Base-by-base conservation (phyloP, 768 basidiomycete genomes). In the Phanerochaete sordida region DNA sequence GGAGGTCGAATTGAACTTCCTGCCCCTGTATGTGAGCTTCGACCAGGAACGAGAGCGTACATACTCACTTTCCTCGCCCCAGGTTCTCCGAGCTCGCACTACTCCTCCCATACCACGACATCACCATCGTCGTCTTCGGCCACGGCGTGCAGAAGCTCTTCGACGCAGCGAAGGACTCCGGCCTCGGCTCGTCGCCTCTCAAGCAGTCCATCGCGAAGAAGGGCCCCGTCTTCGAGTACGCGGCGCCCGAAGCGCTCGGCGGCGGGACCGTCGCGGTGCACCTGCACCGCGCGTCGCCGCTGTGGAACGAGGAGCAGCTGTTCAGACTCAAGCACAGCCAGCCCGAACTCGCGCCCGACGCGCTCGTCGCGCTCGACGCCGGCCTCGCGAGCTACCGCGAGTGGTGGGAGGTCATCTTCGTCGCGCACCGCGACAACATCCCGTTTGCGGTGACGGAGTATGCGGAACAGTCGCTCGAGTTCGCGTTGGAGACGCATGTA, bases 61-160 rank as follows among this genome's bases (percentile, higher is more conserved):
- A 50, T 19, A 12, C 1, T n/a, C 27, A 50, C 28, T 13, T 27
- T 28, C 13, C 26, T 19, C 24, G 13, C 23, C 28, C 55, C 59
- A 79, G 81, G 33, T 81, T 79, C 62, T 75, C 76, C 16, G 80
- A 82, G 63, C 65, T 81, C 37, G 81, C 78, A 5, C 66, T 81
- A 24, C 66, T 80, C 43, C 64, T 79, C 16, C 79, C 78, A 19
- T 65, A 79, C 62, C 78, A 77, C 21, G 78, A 81, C 62, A 70
- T 80, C 58, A 74, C 75, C 58, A 68, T 81, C 21, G 70, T 73
- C 43, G 64, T 81, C 57, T 76, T 79, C 54, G 78, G 80, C 57
- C 53, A 62, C 26, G 70, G 68, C 26, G 72, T 73, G 23, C 58
- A 70, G 21, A 55, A 68, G 4, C 64, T 78, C 8, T 64, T 75